Conservation (phyloP, 164 flowering plant genomes). For the Liriodendron chinense region DNA sequence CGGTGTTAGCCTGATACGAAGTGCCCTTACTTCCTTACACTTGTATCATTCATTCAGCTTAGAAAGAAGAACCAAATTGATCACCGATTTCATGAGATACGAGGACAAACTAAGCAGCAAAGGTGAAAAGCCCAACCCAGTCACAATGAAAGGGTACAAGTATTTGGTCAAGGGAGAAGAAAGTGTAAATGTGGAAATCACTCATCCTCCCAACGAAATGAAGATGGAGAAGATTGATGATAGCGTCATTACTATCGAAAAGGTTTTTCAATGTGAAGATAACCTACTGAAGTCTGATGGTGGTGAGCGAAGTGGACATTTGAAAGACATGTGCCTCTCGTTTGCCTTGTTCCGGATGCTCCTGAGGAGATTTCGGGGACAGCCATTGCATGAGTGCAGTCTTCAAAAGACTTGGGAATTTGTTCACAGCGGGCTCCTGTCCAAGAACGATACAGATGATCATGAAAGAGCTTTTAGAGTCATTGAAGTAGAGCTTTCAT, state of each 20-base stretch:
- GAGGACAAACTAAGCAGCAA: not conserved
- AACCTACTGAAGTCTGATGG: too few species aligned
- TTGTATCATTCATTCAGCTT: not conserved
- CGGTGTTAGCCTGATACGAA: not conserved
- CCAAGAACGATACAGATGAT: not conserved
- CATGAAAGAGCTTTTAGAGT: constrained; percentile 1
- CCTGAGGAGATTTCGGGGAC: not conserved
- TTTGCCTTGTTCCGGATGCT: not conserved
- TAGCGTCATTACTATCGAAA: not conserved
- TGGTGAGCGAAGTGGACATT: not conserved
- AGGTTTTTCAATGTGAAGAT: not conserved
- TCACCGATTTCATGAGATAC: constrained; percentile 2
- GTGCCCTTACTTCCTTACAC: not conserved
- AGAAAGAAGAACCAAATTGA: not conserved
- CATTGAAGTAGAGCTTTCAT: not conserved
- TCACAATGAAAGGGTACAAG: constrained; percentile 2
- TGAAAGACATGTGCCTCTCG: not conserved
- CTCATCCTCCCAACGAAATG: not conserved
- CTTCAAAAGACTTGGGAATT: not conserved
- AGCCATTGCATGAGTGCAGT: not conserved
- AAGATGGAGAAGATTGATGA: not conserved
- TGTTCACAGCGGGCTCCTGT: not conserved
- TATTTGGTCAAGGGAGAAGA: not conserved
- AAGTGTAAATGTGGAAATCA: not conserved
- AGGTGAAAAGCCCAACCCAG: not conserved